Evolutionary conservation across 2,329 filamentous ascomycete genomes (phyloP), one percentile per base, ranked within the genome.

Genomic region (Sporothrix euskadiensis): DNA sequence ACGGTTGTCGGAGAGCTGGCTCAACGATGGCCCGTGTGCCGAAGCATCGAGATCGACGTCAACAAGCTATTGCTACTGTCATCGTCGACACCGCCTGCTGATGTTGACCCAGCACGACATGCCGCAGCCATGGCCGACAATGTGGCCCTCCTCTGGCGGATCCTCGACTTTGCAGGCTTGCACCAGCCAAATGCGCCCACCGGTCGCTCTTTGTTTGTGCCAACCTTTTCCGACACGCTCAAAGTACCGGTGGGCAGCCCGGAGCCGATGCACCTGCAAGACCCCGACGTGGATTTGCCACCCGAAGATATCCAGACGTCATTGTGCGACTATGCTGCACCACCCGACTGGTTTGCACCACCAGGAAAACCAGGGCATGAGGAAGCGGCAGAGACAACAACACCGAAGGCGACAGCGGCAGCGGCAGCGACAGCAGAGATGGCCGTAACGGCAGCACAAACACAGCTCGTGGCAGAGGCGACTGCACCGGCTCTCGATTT

Each of bases 251-350:
- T 44, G 12, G 47, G n/a, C 12, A 69, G 26, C 14, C 65, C 26
- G 0, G 44, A 69, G 7, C 65, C 35, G 26, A 69, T 69, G 65
- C 41, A 69, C 26, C 41, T 69, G 10, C 26, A 69, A 12, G 65
- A 69, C 65, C 65, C 65, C 0, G 44, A 69, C 7, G 44, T 69
- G 12, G 44, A 22, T 3, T 69, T 44, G 1, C 65, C 65, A 16
- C 65, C 65, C 10, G 44, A 69, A 7, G 65, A 69, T 26, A 54
- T 54, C 26, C 65, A 69, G 65, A 69, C 65, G 16, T 69, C 65
- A 7, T 22, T 54, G 22, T 26, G 65, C 26, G 65, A 52, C 14
- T 69, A 69, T 54, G 65, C 65, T 1, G 41, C 65, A 10, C 19
- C 65, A 3, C 65, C 65, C 4, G 65, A 69, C 44, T 69, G 65